Evolutionary conservation across 1,139 yeast species (phyloP), one percentile per base, ranked within the genome.

Genomic region (Protomyces gravidus): DNA sequence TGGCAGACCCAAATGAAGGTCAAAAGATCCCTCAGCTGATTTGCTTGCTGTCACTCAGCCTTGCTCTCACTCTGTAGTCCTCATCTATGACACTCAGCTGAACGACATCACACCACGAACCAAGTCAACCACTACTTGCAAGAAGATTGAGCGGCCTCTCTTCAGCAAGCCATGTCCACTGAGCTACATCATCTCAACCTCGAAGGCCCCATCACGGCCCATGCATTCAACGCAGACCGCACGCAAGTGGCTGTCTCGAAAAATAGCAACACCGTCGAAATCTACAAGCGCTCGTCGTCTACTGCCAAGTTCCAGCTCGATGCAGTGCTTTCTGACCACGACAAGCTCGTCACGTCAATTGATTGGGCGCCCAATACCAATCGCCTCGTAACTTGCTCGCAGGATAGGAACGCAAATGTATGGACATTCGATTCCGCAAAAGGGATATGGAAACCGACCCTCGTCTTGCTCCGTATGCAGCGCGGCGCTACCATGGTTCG

Each of bases 331-430:
- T 39, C 30, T 13, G 56, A 56, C 45, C 99, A 94, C 72, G 98
- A 92, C 73, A 90, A 90, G 72, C 84, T 94, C 2, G 94, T 94
- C 52, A 92, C 98, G 11, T 89, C 97, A 0, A 89, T 94, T 40
- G 99, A 94, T 70, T 84, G 94, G 67, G 86, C 96, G 26, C 78
- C 82, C 26, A 47, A 47, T 15, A 89, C 88, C 67, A 97, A 97
- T 48, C 83, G 86, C 70, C 88, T 94, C 67, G 94, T 92, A 68
- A 92, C 98, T 28, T 90, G 97, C 72, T 90, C 98, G 3, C 97
- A 94, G 74, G 99, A 94, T 73, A 81, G 99, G 73, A 94, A 94
- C 69, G 98, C 98, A 4, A 80, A 90, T 67, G 99, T 94, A 17
- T 92, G 97, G 97, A 92, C 88, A 65, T 85, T 86, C 58, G 75